phyloP scores from a whole-genome alignment of 2,329 filamentous ascomycete genomes.

The Zelopaecilomyces penicillatus region DNA sequence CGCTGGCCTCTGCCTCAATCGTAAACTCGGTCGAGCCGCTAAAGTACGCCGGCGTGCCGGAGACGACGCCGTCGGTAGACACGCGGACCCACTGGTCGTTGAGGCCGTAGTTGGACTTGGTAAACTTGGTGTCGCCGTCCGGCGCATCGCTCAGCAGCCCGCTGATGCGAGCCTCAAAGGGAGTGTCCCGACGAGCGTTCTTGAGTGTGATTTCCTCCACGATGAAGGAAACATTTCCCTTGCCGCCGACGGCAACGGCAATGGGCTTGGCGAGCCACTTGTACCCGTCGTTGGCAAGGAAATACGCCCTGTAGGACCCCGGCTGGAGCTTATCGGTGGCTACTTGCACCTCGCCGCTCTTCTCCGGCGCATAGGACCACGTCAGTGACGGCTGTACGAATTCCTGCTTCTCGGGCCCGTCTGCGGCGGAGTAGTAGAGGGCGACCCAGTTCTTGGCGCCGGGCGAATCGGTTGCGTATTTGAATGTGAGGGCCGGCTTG shows the following conservation, averaged over 20 bases:
- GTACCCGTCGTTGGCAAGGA: slow-evolving; percentile 28
- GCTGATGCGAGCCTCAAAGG: slow-evolving; percentile 21
- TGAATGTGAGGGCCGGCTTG: slow-evolving; percentile 22
- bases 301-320: slow-evolving; percentile 28
- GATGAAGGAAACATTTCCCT: slow-evolving; percentile 21
- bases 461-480: slow-evolving; percentile 23
- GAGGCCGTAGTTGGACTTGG: slow-evolving; percentile 13
- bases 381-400: slow-evolving; percentile 19
- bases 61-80: slow-evolving; percentile 23
- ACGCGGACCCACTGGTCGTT: slow-evolving; percentile 25
- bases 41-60: slow-evolving; percentile 23
- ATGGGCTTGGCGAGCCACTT: slow-evolving; percentile 27
- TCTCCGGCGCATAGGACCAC: slow-evolving; percentile 25
- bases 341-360: slow-evolving; percentile 20
- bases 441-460: slow-evolving; percentile 30
- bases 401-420: slow-evolving; percentile 25
- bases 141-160: slow-evolving; percentile 24
- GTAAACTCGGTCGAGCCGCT: slow-evolving; percentile 15
- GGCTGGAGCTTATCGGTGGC: slow-evolving; percentile 15
- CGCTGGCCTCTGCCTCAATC: slow-evolving; percentile 20
- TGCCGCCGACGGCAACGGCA: slow-evolving; percentile 17
- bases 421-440: slow-evolving; percentile 24
- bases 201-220: slow-evolving; percentile 21
- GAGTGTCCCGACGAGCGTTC: slow-evolving; percentile 28
- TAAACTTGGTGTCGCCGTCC: slow-evolving; percentile 18